phyloP scores from a whole-genome alignment of 805 yeast species.

The Nakazawaea peltata region DNA sequence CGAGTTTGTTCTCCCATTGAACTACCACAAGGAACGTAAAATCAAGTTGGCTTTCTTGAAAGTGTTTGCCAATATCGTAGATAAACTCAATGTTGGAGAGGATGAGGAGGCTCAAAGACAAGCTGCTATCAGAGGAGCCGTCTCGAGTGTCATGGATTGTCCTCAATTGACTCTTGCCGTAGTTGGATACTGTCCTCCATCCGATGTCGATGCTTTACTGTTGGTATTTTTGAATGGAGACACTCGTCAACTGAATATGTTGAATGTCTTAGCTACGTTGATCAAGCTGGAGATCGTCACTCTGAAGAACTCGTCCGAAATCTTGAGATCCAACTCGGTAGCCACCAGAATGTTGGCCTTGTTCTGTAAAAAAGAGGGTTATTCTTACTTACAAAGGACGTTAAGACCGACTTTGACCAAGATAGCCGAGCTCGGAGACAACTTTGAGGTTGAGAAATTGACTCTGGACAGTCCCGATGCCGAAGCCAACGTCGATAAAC shows the following conservation, averaged over 20 bases:
- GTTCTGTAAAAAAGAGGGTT: constrained; percentile 62
- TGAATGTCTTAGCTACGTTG: constrained; percentile 41
- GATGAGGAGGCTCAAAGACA: constrained; percentile 15
- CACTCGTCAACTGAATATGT: constrained; percentile 28
- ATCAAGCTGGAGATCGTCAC: constrained; percentile 54
- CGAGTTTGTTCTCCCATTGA: constrained; percentile 68
- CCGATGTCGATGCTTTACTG: constrained; percentile 66
- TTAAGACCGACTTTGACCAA: constrained; percentile 51
- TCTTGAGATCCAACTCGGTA: constrained; percentile 73
- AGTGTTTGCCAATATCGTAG: constrained; percentile 63
- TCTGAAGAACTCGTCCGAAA: constrained; percentile 59
- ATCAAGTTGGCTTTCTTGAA: constrained; percentile 68
- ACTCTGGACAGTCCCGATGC: constrained; percentile 28
- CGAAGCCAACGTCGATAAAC: constrained; percentile 32
- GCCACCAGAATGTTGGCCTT: constrained; percentile 71
- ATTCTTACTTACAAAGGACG: constrained; percentile 42
- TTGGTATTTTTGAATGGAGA: constrained; percentile 52
- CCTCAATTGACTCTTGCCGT: constrained; percentile 25
- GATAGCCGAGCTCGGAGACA: constrained; percentile 37
- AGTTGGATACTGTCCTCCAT: constrained; percentile 57
- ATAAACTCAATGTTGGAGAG: constrained; percentile 17
- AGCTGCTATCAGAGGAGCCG: constrained; percentile 10
- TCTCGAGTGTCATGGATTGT: constrained; percentile 8
- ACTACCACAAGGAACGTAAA: constrained; percentile 59
- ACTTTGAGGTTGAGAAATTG: constrained; percentile 58